These are phyloP conservation scores for Ambrosia artemisiifolia DNA, from an alignment of 129 eudicot species.

Conservation along the genomic window DNA sequence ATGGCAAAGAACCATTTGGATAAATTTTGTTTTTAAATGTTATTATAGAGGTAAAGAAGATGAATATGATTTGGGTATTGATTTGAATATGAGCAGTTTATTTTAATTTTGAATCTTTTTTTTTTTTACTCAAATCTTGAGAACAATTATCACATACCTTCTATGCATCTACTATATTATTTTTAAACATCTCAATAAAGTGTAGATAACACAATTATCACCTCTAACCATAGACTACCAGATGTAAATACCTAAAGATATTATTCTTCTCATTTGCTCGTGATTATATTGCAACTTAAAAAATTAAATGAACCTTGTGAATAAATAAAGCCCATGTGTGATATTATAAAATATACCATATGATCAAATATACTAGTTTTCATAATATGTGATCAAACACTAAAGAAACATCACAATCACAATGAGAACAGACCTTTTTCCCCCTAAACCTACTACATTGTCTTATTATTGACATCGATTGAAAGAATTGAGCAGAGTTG, in stretches of 20 bases:
- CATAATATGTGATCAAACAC: background rate
- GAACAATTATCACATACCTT: too few species aligned
- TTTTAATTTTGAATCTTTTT: background rate
- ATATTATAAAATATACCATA: background rate
- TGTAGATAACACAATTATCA: too few species aligned
- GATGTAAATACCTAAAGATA: too few species aligned
- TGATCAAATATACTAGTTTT: background rate
- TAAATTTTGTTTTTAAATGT: conserved; percentile 15
- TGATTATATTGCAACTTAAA: too few species aligned
- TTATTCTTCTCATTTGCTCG: too few species aligned
- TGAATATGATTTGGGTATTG: conserved; percentile 1
- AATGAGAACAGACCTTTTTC: background rate
- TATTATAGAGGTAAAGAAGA: conserved; percentile 14
- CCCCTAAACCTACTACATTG: conserved; percentile 1
- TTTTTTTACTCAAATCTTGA: background rate
- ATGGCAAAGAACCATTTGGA: background rate
- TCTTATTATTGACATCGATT: background rate
- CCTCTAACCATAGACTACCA: too few species aligned
- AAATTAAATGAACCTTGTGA: too few species aligned
- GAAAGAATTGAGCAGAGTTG: conserved; percentile 43
- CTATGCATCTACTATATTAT: too few species aligned
- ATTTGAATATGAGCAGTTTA: background rate
- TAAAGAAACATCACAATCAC: background rate
- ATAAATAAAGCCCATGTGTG: too few species aligned
- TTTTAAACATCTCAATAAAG: too few species aligned